Base-by-base conservation (phyloP, 805 yeast genomes). In the Candida anglica region DNA sequence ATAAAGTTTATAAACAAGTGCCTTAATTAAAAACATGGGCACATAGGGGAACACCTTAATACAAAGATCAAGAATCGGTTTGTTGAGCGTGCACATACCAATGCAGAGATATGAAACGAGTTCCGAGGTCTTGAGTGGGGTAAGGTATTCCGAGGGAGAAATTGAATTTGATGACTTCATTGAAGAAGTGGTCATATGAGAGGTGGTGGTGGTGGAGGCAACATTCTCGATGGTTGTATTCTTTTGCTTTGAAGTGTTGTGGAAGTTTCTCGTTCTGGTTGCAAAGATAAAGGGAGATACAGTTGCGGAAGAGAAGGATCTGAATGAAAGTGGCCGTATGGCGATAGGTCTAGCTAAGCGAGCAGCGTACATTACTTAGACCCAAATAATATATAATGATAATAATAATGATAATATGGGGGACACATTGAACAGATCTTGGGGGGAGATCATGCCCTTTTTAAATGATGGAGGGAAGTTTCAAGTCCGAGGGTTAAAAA, bases 1-100 rank as follows among this genome's bases (percentile, higher is more conserved):
- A 63, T 91, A 89, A 40, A 86, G 71, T 39, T 82, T 82, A 56
- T 85, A 88, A 13, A 89, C 86, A 42, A 87, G 68, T 26, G 75
- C 60, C 59, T 79, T 85, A 42, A 89, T 72, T 27, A 87, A 34
- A 41, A 75, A 69, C 44, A 82, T 66, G 15, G 98, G 98, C 6
- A 81, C 74, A 43, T 71, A 77, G 3, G 94, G 94, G 61, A 84
- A 85, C 5, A 74, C 27, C 44, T 73, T 78, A 47, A 82, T 79
- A 31, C 79, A 81, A 6, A 74, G 37, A 39, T 81, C 66, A 42
- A 85, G 66, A 21, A 79, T 69, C 22, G 80, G 71, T 47, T 78
- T 80, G 54, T 78, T 78, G 21, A 80, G 43, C 1, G 91, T 83
- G 27, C 81, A 81, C 27, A 77, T 39, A 5, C 93, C 93, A 43